Conservation (phyloP, 495 filamentous ascomycete species). For the Bombardia bombarda region DNA sequence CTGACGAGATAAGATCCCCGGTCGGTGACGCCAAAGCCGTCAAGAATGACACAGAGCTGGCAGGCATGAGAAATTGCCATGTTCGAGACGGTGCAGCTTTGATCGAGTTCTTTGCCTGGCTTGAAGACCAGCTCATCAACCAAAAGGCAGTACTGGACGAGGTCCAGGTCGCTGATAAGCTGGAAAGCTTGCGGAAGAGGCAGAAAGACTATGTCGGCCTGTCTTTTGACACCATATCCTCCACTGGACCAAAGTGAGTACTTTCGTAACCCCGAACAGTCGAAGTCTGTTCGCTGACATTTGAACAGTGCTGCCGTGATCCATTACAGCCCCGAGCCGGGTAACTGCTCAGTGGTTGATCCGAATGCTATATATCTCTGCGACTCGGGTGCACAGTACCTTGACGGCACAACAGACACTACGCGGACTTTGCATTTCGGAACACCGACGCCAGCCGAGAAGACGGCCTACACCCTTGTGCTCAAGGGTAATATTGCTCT, state of each 20-base stretch:
- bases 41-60: conserved; percentile 86
- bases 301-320: conserved; percentile 80
- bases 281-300: too few relatives aligned
- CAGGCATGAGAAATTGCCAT: conserved; percentile 92
- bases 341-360: conserved; percentile 76
- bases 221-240: conserved; percentile 94
- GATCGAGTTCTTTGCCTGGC: conserved; percentile 92
- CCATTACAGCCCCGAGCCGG: conserved; percentile 89
- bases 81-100: conserved; percentile 90
- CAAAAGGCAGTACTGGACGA: conserved; percentile 75
- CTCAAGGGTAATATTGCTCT: conserved; percentile 94
- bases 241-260: conserved; percentile 73
- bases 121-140: conserved; percentile 76
- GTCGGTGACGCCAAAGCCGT: conserved; percentile 94
- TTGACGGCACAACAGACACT: conserved; percentile 94
- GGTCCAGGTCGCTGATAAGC: conserved; percentile 81
- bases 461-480: conserved; percentile 88
- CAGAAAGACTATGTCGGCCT: conserved; percentile 81
- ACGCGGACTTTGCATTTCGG: conserved; percentile 93
- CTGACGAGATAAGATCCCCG: conserved; percentile 82
- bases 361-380: conserved; percentile 87
- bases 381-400: conserved; percentile 92
- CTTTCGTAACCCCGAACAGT: background rate
- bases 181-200: conserved; percentile 75
- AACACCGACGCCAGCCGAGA: conserved; percentile 75